Percentiles rank a stretch among this genome's conserved stretches.
phyloP scores from a whole-genome alignment of 2,329 filamentous ascomycete genomes.

The Paraconiothyrium sp. region DNA sequence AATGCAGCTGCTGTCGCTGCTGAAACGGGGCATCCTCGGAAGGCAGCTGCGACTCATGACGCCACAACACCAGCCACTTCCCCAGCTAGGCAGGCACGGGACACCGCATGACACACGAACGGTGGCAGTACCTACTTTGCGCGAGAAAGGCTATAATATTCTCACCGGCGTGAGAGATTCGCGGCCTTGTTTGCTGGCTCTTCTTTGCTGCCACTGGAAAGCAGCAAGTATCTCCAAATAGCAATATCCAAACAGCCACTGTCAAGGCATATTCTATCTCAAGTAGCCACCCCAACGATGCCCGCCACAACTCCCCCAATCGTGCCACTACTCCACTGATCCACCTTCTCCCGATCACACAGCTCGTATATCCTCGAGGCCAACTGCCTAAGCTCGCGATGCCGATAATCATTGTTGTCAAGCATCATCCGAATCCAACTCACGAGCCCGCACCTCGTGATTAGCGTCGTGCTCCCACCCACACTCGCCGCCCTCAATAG shows the following conservation, averaged over 20 bases:
- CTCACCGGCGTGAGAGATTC: too few relatives aligned
- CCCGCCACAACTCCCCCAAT: constrained; percentile 24
- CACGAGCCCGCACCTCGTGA: constrained; percentile 78
- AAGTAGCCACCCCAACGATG: constrained; percentile 15
- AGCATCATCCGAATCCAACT: constrained; percentile 76
- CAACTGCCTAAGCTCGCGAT: constrained; percentile 64
- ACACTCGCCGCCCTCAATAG: constrained; percentile 74
- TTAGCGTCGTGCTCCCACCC: constrained; percentile 79
- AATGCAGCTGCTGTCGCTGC: constrained; percentile 11
- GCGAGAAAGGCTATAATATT: too few relatives aligned
- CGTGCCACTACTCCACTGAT: constrained; percentile 68
- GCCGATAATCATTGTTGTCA: constrained; percentile 57
- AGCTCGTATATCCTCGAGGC: constrained; percentile 69
- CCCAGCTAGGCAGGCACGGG: background rate
- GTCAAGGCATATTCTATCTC: too few relatives aligned
- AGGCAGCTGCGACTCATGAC: constrained; percentile 5
- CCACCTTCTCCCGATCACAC: constrained; percentile 72
- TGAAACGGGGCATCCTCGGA: constrained; percentile 8
- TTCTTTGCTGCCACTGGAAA: too few relatives aligned
- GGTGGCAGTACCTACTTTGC: background rate
- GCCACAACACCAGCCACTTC: constrained; percentile 14
- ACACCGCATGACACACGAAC: background rate
- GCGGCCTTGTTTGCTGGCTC: too few relatives aligned
- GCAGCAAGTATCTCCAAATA: too few relatives aligned
- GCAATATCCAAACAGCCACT: too few relatives aligned